Base-by-base conservation (phyloP, 2,329 filamentous ascomycete genomes). In the Aspergillus fumigatiaffinis region DNA sequence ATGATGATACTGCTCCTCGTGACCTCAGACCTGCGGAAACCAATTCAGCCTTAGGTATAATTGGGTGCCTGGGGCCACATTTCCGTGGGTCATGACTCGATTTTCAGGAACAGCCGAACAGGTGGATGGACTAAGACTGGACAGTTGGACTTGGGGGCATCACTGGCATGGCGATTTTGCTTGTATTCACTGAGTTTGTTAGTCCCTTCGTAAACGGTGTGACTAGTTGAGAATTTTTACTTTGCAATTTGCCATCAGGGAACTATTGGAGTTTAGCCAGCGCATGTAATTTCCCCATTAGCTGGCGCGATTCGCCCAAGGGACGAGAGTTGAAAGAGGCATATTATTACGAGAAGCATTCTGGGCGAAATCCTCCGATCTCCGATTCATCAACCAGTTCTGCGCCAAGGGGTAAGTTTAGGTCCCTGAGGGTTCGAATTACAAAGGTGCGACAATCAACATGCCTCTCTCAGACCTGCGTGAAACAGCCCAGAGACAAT, bases 401-500 rank as follows among this genome's bases (percentile, higher is more conserved):
- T 17, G 32, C 32, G 32, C 32, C n/a, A 44, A 7, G 21, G 41
- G n/a, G n/a, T 8, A 8, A 10, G 41, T 21, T 20, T 20, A 44
- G 41, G 41, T 9, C 21, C 41, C 21, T 21, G 21, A 44, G 8
- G 42, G 20, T 47, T 29, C 42, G 21, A n/a, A 44, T 44, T 20
- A 12, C 42, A 21, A 53, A 53, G 28, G 48, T 25, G 41, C 42
- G 17, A 53, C 26, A 32, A 26, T 32, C 6, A 32, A 47, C 14
- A 49, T 32, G 42, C 42, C 42, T 21, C 21, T 46, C n/a, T 20
- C 21, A 12, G 21, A 46, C n/a, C 42, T 46, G n/a, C n/a, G n/a
- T 59, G 51, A 59, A 59, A 54, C 57, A 38, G 17, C 32, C 38
- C 14, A 52, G 57, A 59, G 54, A 57, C 57, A 57, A 48, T 32